Evolutionary conservation across 768 basidiomycete genomes (phyloP), one percentile per base, ranked within the genome.

Genomic region (Neoboletus brunneissimus): DNA sequence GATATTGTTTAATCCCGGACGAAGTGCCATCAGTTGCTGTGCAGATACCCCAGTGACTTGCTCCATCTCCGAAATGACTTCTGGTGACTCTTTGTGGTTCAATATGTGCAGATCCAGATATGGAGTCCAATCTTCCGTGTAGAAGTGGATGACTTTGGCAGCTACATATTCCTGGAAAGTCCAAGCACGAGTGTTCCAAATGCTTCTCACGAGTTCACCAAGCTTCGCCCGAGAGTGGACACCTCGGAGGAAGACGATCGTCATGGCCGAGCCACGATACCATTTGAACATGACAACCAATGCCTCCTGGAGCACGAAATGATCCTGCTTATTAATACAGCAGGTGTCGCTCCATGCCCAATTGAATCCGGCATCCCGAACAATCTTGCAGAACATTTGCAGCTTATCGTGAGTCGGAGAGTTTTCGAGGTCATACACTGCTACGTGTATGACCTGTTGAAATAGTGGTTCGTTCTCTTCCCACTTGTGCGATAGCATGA

Each of bases 341-440:
- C 60, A 61, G 0, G 60, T 60, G 16, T 61, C 58, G 13, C 53
- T 51, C 59, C 59, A 60, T 1, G 53, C 53, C 59, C 57, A 54
- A 4, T 48, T 10, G 6, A 49, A 60, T 3, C 54, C 58, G 6
- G 45, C 48, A 18, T 53, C 59, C 22, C 43, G 53, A 2, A 46
- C 54, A 2, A 53, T 49, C 27, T 40, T 32, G 43, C 54, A 56
- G 38, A 61, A 60, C 25, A 13, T 35, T 31, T 12, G 46, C 0
- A 61, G 27, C n/a, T 56, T 61, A 25, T 56, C 22, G 10, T 60
- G 35, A 15, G 48, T 15, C 4, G n/a, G 48, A 9, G 35, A 50
- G 5, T 27, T 10, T 2, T 20, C 49, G 4, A 50, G 37, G 25
- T 50, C 22, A 22, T 54, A 54, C 2, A 54, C 48, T 15, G 37